phyloP scores from a whole-genome alignment of 139 green algal genomes.

The Chlorella sp. region DNA sequence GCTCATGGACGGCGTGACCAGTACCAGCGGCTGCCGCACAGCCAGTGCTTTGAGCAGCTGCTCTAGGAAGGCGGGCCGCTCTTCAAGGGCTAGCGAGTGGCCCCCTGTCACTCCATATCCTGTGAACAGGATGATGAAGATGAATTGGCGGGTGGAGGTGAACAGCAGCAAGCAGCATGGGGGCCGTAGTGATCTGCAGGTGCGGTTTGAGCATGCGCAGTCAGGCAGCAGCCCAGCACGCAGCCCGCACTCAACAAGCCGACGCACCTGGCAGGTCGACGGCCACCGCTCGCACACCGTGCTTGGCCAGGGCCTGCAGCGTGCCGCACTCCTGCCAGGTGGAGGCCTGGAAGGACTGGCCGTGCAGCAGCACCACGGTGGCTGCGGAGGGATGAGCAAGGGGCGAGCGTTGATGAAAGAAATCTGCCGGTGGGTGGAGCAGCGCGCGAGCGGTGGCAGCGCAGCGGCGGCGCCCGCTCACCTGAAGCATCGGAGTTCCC shows the following conservation, averaged over 20 bases:
- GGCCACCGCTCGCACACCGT: constrained; percentile 8
- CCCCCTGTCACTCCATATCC: constrained; percentile 29
- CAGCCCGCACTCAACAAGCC: too few species aligned
- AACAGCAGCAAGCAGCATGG: too few species aligned
- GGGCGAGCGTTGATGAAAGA: too few species aligned
- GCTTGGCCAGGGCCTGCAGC: constrained; percentile 6
- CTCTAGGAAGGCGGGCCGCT: constrained; percentile 5
- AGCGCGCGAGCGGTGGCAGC: too few species aligned
- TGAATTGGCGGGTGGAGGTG: too few species aligned
- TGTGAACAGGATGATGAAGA: background rate
- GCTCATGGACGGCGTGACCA: constrained; percentile 16
- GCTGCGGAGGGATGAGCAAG: too few species aligned
- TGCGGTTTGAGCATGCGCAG: too few species aligned
- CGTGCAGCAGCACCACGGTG: constrained; percentile 35
- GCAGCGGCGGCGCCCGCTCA: too few species aligned
- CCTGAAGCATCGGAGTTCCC: too few species aligned
- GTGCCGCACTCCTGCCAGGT: constrained; percentile 20
- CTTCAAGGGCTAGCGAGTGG: background rate
- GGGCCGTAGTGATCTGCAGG: too few species aligned
- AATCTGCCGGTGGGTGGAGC: too few species aligned
- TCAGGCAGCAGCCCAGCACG: too few species aligned
- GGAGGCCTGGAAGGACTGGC: constrained; percentile 26
- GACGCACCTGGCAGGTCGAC: constrained; percentile 29
- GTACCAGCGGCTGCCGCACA: background rate
- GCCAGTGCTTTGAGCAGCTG: constrained; percentile 6